These are phyloP conservation scores for Amaranthus hypochondriacus DNA, from an alignment of 148 eudicot genomes.

Conservation along the genomic window DNA sequence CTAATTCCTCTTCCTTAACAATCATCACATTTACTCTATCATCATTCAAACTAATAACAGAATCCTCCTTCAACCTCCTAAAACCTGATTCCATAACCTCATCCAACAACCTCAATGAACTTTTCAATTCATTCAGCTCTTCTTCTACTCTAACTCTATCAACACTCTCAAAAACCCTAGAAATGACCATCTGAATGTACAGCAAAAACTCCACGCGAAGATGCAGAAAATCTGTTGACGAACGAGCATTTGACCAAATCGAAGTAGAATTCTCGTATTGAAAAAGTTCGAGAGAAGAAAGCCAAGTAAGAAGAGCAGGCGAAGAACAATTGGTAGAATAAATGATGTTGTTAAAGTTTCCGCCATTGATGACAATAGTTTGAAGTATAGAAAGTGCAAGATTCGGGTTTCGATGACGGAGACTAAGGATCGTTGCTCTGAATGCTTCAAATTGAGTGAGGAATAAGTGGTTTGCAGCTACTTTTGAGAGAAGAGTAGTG, in stretches of 20 bases:
- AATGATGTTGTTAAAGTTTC: constrained; percentile 39
- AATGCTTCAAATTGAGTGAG: constrained; percentile 88
- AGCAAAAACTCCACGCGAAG: constrained; percentile 69
- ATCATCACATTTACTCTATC: constrained; percentile 21
- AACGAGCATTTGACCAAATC: constrained; percentile 42
- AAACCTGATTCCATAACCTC: constrained; percentile 54
- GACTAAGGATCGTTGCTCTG: constrained; percentile 70
- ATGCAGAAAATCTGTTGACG: constrained; percentile 30
- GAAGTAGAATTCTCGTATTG: constrained; percentile 54
- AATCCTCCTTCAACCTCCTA: constrained; percentile 57
- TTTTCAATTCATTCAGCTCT: constrained; percentile 26
- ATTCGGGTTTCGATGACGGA: constrained; percentile 64
- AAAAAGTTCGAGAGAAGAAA: constrained; percentile 67
- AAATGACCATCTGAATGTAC: constrained; percentile 42
- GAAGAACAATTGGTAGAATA: constrained; percentile 62
- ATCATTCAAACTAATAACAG: constrained; percentile 26
- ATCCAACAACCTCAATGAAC: constrained; percentile 40
- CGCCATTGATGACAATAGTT: constrained; percentile 55
- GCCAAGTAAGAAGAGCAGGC: constrained; percentile 62
- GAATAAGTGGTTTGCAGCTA: constrained; percentile 68
- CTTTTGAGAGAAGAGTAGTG: constrained; percentile 47
- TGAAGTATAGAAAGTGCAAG: constrained; percentile 72
- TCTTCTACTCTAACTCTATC: constrained; percentile 18
- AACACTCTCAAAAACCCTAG: constrained; percentile 39
- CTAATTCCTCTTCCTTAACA: constrained; percentile 52